A percentile compares a stretch with the other conserved stretches of the same genome.
These are phyloP conservation scores for Cladosporium sp. DNA, from an alignment of 2,329 filamentous ascomycete species.

Conservation along the genomic window DNA sequence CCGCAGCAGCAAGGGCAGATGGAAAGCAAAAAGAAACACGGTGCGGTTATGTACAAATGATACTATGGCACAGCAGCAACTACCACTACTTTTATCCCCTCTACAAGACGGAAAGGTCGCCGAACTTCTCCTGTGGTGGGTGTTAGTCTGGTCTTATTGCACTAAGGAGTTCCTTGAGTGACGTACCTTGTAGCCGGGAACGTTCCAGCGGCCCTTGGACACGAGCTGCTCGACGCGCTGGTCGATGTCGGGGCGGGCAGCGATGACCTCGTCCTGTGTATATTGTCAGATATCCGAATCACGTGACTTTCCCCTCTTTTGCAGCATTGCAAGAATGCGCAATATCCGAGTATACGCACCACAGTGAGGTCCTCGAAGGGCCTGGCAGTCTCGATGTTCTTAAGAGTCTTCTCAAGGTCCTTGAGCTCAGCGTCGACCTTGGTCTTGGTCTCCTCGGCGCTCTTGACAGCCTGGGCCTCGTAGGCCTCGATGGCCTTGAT, in stretches of 20 bases:
- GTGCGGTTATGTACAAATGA: conserved; percentile 26
- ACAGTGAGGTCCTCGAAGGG: conserved; percentile 97
- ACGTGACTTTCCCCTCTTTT: conserved; percentile 28
- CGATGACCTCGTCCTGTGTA: conserved; percentile 83
- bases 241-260: conserved; percentile 94
- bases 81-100: conserved; percentile 37
- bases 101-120: conserved; percentile 94
- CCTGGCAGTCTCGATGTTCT: conserved; percentile 95
- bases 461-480: conserved; percentile 94
- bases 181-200: conserved; percentile 97
- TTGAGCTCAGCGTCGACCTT: conserved; percentile 93
- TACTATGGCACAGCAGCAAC: conserved; percentile 26
- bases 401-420: conserved; percentile 90
- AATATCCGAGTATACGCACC: conserved; percentile 61
- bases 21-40: conserved; percentile 19
- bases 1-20: background rate
- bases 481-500: conserved; percentile 98
- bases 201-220: conserved; percentile 96
- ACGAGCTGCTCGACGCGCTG: conserved; percentile 94
- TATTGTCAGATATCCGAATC: conserved; percentile 29
- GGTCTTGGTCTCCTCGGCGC: conserved; percentile 93
- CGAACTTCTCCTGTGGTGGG: conserved; percentile 85
- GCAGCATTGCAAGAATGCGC: conserved; percentile 9
- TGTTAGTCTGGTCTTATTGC: conserved; percentile 48
- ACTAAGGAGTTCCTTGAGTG: conserved; percentile 4